Conservation (phyloP, 805 yeast genomes). For the Candida silvicultrix region DNA sequence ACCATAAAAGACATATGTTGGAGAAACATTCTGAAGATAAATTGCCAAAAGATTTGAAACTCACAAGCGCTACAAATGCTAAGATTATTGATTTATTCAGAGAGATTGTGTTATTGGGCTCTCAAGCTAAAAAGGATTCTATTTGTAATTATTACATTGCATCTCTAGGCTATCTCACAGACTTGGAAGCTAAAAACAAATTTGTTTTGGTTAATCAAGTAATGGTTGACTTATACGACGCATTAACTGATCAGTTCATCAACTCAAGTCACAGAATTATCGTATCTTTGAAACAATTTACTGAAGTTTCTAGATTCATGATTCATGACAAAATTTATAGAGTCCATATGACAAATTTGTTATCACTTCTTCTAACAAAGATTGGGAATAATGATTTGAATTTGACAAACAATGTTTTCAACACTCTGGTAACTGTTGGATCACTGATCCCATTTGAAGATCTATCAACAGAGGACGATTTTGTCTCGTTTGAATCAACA, state of each 20-base stretch:
- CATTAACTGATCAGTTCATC: slow-evolving; percentile 54
- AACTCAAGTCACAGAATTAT: slow-evolving; percentile 75
- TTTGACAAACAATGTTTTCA: slow-evolving; percentile 63
- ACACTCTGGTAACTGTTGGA: slow-evolving; percentile 63
- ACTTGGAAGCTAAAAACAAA: slow-evolving; percentile 42
- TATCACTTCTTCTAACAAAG: slow-evolving; percentile 68
- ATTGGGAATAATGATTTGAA: slow-evolving; percentile 83
- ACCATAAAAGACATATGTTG: slow-evolving; percentile 48
- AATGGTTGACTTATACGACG: slow-evolving; percentile 70
- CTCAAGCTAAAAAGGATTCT: slow-evolving; percentile 65
- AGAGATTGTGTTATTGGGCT: slow-evolving; percentile 51
- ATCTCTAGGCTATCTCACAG: slow-evolving; percentile 51
- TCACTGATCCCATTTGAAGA: slow-evolving; percentile 69
- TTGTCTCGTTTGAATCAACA: slow-evolving; percentile 31
- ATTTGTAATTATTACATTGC: slow-evolving; percentile 53
- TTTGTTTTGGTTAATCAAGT: slow-evolving; percentile 43
- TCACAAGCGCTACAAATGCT: slow-evolving; percentile 29
- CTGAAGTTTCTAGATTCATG: slow-evolving; percentile 61
- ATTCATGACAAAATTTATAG: slow-evolving; percentile 57
- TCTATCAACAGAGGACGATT: slow-evolving; percentile 34
- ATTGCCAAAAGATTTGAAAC: slow-evolving; percentile 18
- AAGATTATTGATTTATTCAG: slow-evolving; percentile 39
- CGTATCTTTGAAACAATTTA: slow-evolving; percentile 63
- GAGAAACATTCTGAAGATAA: slow-evolving; percentile 32
- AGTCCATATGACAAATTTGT: slow-evolving; percentile 70